Conservation (phyloP, 345 rosid species). For the Leavenworthia alabamica region DNA sequence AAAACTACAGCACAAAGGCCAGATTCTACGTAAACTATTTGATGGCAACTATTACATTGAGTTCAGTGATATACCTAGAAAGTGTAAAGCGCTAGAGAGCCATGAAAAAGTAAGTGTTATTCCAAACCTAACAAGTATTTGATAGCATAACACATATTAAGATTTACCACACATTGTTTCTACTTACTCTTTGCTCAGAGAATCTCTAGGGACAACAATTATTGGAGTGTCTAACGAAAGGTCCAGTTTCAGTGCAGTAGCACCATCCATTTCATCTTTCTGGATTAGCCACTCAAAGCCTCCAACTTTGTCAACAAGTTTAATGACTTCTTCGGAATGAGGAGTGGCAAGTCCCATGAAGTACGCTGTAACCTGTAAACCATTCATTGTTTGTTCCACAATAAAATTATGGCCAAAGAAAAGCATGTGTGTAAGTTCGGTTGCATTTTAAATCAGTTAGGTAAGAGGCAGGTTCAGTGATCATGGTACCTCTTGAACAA, state of each 20-base stretch:
- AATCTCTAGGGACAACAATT: conserved; percentile 81
- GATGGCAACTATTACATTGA: conserved; percentile 7
- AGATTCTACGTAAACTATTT: background rate
- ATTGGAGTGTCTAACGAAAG: conserved; percentile 91
- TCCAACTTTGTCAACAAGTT: conserved; percentile 97
- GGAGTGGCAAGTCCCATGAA: conserved; percentile 97
- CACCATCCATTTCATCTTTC: conserved; percentile 93
- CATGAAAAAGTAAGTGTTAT: conserved; percentile 5
- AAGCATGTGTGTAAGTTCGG: background rate
- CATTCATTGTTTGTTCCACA: conserved; percentile 17
- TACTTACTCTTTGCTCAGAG: conserved; percentile 82
- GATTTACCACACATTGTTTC: conserved; percentile 7
- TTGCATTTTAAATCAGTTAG: background rate
- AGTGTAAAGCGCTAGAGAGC: background rate
- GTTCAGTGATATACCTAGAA: background rate
- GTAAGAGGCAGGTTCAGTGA: conserved; percentile 7
- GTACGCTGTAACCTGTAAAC: conserved; percentile 70
- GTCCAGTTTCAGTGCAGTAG: conserved; percentile 86
- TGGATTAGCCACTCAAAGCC: conserved; percentile 96
- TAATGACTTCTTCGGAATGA: conserved; percentile 84
- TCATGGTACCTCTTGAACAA: conserved; percentile 82
- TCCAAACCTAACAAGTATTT: background rate
- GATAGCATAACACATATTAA: background rate
- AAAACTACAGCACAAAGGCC: background rate
- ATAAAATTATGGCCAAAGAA: conserved; percentile 13